Base-by-base conservation (phyloP, 768 basidiomycete species). In the Suillus bovinus region DNA sequence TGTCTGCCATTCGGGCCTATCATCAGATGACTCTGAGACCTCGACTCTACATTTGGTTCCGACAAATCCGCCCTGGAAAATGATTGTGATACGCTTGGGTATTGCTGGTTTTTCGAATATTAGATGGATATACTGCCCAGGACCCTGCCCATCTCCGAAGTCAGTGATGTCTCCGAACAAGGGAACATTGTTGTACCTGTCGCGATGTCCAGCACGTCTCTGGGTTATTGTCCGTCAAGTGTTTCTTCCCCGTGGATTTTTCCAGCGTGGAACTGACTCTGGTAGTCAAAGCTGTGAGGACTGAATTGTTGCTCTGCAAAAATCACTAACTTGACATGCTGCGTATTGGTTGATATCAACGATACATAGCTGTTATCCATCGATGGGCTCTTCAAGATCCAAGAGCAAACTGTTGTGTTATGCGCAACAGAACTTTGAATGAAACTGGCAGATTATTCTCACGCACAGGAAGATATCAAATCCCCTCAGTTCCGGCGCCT, bases 131-230 rank as follows among this genome's bases (percentile, higher is more conserved):
- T 79, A 87, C 76, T 93, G 92, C 1, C 90, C 91, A 13, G 87
- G 78, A 27, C 91, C 91, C 92, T 93, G 66, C 29, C 42, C 31
- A 55, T 14, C 27, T 55, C 16, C 53, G 11, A 41, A 65, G 66
- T 60, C 47, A 16, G 60, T 54, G n/a, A 54, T 11, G 20, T 50
- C 41, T 38, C n/a, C n/a, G 13, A 34, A 13, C 7, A 62, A 50
- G 16, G 58, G 46, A 62, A 64, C 17, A 42, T 27, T 34, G 39
- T 63, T 60, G 56, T 62, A 89, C 91, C 82, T 90, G 88, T 73
- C 88, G 86, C 17, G 91, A 92, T 27, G 90, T 87, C 91, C 91
- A 93, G 72, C 91, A 93, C 9, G 91, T 93, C 71, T 91, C 91
- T 59, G 86, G 84, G 66, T 78, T 89, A 29, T 81, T 78, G 68